Base-by-base conservation (phyloP, 2,329 filamentous ascomycete species). In the Alternaria metachromatica region DNA sequence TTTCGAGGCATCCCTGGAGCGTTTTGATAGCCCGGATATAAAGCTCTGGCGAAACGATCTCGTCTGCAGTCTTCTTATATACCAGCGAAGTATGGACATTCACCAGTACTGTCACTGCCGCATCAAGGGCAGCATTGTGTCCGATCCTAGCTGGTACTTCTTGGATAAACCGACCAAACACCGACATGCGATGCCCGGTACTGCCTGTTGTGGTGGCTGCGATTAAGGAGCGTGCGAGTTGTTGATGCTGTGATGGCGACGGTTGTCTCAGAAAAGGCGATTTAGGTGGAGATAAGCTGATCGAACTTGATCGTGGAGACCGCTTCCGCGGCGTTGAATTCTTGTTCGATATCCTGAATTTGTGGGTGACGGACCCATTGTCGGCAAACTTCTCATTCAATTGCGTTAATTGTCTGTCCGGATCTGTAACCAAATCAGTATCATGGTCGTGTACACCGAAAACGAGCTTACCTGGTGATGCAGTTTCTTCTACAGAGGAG, bases 21-120 rank as follows among this genome's bases (percentile, higher is more conserved):
- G 60, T 71, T 50, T 73, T 76, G 26, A 79, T 75, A 4, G 76
- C 76, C n/a, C 69, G 63, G 3, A 78, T 60, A 50, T 77, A 79
- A 13, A 76, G 51, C 25, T 69, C 66, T 7, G 72, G 74, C 26
- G 69, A 74, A 8, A 72, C 70, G 18, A 76, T 71, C 41, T 75
- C 72, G 18, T 62, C 63, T 5, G 67, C 63, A 3, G 56, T 64
- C 18, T 72, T 72, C 54, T 72, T 71, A 21, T 72, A 69, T 26
- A 76, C 64, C 45, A 77, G 55, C 8, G 73, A 72, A 9, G 67
- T 68, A 48, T 77, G 74, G 6, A 72, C 73, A 30, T 74, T 65
- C 15, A 78, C 69, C 3, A 78, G 64, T 25, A 76, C 76, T 30
- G 70, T 71, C 11, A 74, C 75, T 21, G 76, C 74, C 13, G 76